These are phyloP conservation scores for Helicocarpus griseus DNA, from an alignment of 2,329 filamentous ascomycete species.

Conservation along the genomic window DNA sequence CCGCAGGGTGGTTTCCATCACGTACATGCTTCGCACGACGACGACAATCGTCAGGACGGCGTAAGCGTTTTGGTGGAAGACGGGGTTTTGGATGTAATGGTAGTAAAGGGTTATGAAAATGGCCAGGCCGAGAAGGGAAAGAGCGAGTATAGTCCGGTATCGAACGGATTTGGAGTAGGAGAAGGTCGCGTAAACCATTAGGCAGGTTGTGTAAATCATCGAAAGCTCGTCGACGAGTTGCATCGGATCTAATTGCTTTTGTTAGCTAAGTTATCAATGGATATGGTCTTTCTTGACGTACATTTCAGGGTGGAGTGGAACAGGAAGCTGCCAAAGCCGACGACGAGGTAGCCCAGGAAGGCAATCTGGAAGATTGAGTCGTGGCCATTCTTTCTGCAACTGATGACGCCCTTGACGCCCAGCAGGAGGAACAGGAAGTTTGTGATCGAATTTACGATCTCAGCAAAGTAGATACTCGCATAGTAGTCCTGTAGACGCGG, in stretches of 20 bases:
- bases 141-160: constrained; percentile 46
- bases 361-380: constrained; percentile 64
- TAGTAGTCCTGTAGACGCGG: constrained; percentile 55
- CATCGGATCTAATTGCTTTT: constrained; percentile 49
- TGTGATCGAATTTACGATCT: constrained; percentile 71
- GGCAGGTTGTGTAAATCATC: constrained; percentile 63
- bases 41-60: constrained; percentile 61
- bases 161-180: constrained; percentile 51
- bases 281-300: constrained; percentile 16
- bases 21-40: constrained; percentile 62
- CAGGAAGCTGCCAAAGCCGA: constrained; percentile 52
- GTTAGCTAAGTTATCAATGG: constrained; percentile 14
- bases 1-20: constrained; percentile 60
- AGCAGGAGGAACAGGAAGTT: constrained; percentile 75
- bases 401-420: constrained; percentile 63
- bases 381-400: constrained; percentile 63
- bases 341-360: constrained; percentile 52
- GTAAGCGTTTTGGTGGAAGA: constrained; percentile 75
- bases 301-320: constrained; percentile 58
- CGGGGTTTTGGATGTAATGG: constrained; percentile 69
- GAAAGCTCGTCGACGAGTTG: constrained; percentile 61
- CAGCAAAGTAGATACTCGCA: constrained; percentile 64
- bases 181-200: constrained; percentile 66
- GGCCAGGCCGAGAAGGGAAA: constrained; percentile 47
- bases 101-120: constrained; percentile 70